These are phyloP conservation scores for Shiraia bambusicola DNA, from an alignment of 2,329 filamentous ascomycete genomes.

Conservation along the genomic window DNA sequence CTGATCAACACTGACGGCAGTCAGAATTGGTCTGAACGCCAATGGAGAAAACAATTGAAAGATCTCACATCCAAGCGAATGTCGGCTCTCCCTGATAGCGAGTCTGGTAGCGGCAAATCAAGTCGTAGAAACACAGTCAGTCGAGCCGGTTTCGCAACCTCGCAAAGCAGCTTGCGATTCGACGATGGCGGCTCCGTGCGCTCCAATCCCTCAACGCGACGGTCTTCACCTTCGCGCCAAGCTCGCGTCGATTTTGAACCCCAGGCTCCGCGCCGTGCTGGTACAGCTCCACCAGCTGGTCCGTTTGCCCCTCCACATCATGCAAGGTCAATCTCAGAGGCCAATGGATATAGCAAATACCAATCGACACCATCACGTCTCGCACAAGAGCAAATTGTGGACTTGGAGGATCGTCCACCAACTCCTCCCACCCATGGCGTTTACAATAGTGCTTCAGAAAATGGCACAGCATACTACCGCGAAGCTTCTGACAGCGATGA, in stretches of 20 bases:
- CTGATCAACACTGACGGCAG: constrained; percentile 79
- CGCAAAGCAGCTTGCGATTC: constrained; percentile 44
- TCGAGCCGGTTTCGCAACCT: constrained; percentile 43
- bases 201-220: constrained; percentile 50
- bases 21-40: constrained; percentile 74
- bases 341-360: constrained; percentile 47
- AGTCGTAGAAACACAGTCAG: constrained; percentile 49
- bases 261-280: constrained; percentile 42
- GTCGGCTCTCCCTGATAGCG: constrained; percentile 46
- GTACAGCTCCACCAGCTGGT: constrained; percentile 45
- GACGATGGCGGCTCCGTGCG: constrained; percentile 46
- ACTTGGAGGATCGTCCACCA: constrained; percentile 41
- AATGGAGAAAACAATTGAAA: constrained; percentile 89
- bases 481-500: constrained; percentile 37
- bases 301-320: constrained; percentile 41
- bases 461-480: constrained; percentile 23
- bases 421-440: constrained; percentile 46
- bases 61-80: constrained; percentile 82
- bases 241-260: constrained; percentile 21
- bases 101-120: constrained; percentile 43
- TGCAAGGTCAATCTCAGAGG: constrained; percentile 54
- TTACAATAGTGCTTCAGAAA: constrained; percentile 14
- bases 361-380: constrained; percentile 45
- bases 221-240: constrained; percentile 45
- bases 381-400: constrained; percentile 37